Evolutionary conservation across 2,329 filamentous ascomycete genomes (phyloP).

Genomic region (Exophiala dermatitidis): DNA sequence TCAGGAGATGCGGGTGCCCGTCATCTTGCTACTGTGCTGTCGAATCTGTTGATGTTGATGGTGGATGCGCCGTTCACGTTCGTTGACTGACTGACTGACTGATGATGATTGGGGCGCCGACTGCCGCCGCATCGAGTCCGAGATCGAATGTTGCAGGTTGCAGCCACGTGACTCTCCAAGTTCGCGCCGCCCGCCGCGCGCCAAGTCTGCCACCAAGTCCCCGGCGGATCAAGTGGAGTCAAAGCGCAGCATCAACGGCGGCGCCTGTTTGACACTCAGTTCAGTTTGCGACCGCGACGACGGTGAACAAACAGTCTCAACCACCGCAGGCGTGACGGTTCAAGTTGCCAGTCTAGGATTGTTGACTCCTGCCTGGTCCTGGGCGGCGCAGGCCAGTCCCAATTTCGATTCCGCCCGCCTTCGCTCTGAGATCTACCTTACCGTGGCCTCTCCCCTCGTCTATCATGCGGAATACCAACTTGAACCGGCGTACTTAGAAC

Average conservation of each 20-base stretch:
- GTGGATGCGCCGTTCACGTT: background rate
- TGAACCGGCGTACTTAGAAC: background rate
- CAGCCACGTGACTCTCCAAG: no score
- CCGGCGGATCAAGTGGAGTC: no score
- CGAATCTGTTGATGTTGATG: constrained; percentile 11
- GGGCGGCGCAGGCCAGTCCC: background rate
- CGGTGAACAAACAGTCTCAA: no score
- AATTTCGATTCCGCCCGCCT: background rate
- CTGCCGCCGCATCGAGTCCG: background rate
- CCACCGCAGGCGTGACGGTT: no score
- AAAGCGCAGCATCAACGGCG: no score
- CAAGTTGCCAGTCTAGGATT: background rate
- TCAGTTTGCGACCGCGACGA: no score
- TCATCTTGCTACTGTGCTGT: background rate
- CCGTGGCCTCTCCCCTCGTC: background rate
- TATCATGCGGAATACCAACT: background rate
- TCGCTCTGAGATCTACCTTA: background rate
- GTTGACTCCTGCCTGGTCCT: background rate
- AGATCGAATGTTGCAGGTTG: no score
- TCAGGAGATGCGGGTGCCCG: background rate
- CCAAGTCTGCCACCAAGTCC: no score
- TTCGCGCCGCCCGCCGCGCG: no score
- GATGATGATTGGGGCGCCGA: background rate
- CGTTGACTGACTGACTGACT: background rate
- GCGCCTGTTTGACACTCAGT: no score